Base-by-base conservation (phyloP, 345 rosid genomes). In the Boechera retrofracta region DNA sequence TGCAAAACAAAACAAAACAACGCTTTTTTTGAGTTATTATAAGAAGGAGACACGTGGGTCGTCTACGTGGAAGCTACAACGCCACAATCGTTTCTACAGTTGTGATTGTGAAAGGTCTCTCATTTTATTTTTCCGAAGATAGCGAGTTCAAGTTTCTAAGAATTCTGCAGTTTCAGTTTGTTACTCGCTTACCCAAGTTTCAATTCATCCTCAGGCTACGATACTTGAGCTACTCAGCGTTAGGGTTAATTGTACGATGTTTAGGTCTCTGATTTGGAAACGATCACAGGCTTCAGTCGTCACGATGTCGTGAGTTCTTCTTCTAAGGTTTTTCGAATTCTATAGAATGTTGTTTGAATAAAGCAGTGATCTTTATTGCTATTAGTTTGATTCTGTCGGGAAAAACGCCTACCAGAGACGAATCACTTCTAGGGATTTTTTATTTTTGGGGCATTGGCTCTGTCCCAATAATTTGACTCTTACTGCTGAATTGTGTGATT, bases 251-350 rank as follows among this genome's bases (percentile, higher is more conserved):
- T 28, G 15, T 6, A 38, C 44, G 35, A 79, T 79, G 82, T 52
- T 79, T 16, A 73, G 82, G 59, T 79, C 82, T 67, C 78, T 79
- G 60, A 18, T 73, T 68, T 77, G 78, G 70, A 53, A 57, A 73
- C 65, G 82, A 60, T 73, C 81, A 48, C 77, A 47, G 1, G 44
- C 63, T 71, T 71, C 76, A 7, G 21, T 13, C 70, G 28, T 73
- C 77, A 73, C 78, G 0, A 67, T 79, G 78, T 73, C 82, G 82
- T 79, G 60, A 79, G 82, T 73, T 54, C 57, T 32, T 58, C 51
- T 58, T 51, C 55, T 39, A 36, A 2, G 38, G 35, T 10, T 31
- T 63, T 55, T 33, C 42, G 10, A 51, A 5, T 15, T 59, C 64
- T 28, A 2, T 59, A n/a, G 0, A 24, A 13, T 61, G 69, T 41